Evolutionary conservation across 192 early-diverging fungal genomes (phyloP), one percentile per base, ranked within the genome.

Genomic region (Entomortierella lignicola): DNA sequence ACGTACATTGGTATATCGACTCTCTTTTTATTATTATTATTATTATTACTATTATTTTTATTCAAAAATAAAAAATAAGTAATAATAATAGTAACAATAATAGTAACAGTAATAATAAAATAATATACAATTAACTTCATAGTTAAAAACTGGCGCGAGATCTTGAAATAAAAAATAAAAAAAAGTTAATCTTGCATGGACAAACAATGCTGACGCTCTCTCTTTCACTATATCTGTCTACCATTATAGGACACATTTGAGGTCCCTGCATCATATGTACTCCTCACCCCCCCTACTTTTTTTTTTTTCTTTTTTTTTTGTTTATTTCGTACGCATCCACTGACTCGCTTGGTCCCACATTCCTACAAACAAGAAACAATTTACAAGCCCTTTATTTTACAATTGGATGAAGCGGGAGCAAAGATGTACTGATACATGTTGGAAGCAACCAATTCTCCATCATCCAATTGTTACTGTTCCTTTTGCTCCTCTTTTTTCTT

Each of bases 401-500:
- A 7, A 17, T 54, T 25, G 34, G 21, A 4, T 15, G 47, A 50
- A 15, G 47, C 4, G 17, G 18, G 47, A 50, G n/a, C n/a, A 50
- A 50, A 50, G 47, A 37, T 37, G 34, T 10, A 10, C 4, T 37
- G 34, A n/a, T n/a, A n/a, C n/a, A n/a, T 37, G 34, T 37, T 39
- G 18, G 32, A 41, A 21, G 39, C 30, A 12, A 31, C 7, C 34
- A 30, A 20, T 3, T 26, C 50, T 42, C 41, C 25, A 25, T 41
- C 21, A 25, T 41, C 21, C 23, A 27, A 62, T 62, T 31, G 42
- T 47, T 62, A 48, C 60, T 6, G 4, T 47, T 63, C 61, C 59
- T 37, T 53, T 18, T 50, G 52, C 32, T 43, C 26, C 34, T 64
- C 4, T 53, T 37, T 25, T 29, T 25, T 29, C 15, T 55, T 26